phyloP scores from a whole-genome alignment of 331 rosid species.

The Phaseolus coccineus region DNA sequence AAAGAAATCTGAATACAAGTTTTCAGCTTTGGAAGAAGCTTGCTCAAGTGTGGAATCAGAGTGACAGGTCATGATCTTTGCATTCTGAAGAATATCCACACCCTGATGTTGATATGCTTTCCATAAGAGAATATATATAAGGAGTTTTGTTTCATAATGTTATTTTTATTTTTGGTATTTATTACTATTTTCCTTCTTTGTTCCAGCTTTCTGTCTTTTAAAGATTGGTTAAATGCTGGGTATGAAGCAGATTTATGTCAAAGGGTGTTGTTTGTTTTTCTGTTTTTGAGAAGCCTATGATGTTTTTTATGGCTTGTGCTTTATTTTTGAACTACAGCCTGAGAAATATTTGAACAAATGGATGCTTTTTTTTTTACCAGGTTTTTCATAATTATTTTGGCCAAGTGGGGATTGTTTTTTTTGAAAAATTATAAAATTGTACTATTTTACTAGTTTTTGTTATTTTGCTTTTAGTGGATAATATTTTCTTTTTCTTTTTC shows the following conservation, averaged over 20 bases:
- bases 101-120: constrained; percentile 39
- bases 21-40: constrained; percentile 56
- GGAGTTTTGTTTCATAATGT: constrained; percentile 30
- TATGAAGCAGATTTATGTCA: constrained; percentile 40
- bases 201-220: constrained; percentile 45
- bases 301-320: constrained; percentile 24
- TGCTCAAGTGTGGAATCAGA: constrained; percentile 60
- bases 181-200: constrained; percentile 17
- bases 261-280: constrained; percentile 33
- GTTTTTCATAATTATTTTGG: constrained; percentile 24
- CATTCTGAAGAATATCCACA: constrained; percentile 51
- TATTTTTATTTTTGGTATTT: background rate
- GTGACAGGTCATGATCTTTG: constrained; percentile 66
- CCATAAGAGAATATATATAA: constrained; percentile 38
- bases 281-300: constrained; percentile 35
- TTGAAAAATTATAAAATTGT: background rate
- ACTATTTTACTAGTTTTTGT: constrained; percentile 40
- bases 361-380: background rate
- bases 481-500: background rate
- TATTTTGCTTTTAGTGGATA: constrained; percentile 40
- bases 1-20: constrained; percentile 42
- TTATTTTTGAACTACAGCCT: constrained; percentile 34
- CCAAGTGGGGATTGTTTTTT: constrained; percentile 26
- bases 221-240: constrained; percentile 40
- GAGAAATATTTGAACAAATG: constrained; percentile 41